A percentile compares a stretch with the other conserved stretches of the same genome.
Evolutionary conservation across 1,139 yeast genomes (phyloP).

Genomic region (Taphrina deformans): DNA sequence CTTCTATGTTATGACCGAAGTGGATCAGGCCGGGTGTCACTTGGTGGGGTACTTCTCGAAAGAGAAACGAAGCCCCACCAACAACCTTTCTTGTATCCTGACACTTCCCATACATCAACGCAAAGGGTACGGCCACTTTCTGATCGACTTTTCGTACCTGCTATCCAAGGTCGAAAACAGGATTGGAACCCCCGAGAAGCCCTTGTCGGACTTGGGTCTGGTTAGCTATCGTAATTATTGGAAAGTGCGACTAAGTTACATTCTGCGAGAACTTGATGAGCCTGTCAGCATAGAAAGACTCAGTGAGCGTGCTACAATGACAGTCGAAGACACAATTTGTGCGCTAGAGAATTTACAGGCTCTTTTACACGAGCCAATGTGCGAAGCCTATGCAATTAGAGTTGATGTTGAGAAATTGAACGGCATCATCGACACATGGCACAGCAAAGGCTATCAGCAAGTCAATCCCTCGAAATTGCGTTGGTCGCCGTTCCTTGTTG

Average conservation of each 20-base stretch:
- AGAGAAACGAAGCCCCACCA: slow-evolving; percentile 51
- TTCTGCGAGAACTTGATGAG: slow-evolving; percentile 48
- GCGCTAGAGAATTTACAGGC: slow-evolving; percentile 78
- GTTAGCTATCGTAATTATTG: slow-evolving; percentile 85
- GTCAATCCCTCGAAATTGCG: slow-evolving; percentile 57
- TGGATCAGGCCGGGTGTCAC: slow-evolving; percentile 62
- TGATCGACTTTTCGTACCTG: slow-evolving; percentile 86
- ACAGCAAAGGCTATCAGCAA: slow-evolving; percentile 55
- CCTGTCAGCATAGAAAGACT: slow-evolving; percentile 59
- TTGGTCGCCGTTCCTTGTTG: slow-evolving; percentile 51
- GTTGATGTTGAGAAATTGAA: slow-evolving; percentile 55
- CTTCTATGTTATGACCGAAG: slow-evolving; percentile 78
- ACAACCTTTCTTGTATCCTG: slow-evolving; percentile 85
- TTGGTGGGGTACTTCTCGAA: slow-evolving; percentile 94
- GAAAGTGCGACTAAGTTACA: slow-evolving; percentile 64
- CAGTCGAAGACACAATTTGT: slow-evolving; percentile 73
- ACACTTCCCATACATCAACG: slow-evolving; percentile 87
- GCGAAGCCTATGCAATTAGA: slow-evolving; percentile 56
- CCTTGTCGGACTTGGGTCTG: slow-evolving; percentile 81
- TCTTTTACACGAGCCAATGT: slow-evolving; percentile 52
- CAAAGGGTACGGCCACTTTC: slow-evolving; percentile 81
- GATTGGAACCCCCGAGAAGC: slow-evolving; percentile 93
- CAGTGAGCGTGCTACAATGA: slow-evolving; percentile 78
- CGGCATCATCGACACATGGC: slow-evolving; percentile 56
- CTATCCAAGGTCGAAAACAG: slow-evolving; percentile 71